A percentile compares a stretch with the other conserved stretches of the same genome.
These are phyloP conservation scores for Phallus indusiatus DNA, from an alignment of 768 basidiomycete genomes.

Conservation along the genomic window DNA sequence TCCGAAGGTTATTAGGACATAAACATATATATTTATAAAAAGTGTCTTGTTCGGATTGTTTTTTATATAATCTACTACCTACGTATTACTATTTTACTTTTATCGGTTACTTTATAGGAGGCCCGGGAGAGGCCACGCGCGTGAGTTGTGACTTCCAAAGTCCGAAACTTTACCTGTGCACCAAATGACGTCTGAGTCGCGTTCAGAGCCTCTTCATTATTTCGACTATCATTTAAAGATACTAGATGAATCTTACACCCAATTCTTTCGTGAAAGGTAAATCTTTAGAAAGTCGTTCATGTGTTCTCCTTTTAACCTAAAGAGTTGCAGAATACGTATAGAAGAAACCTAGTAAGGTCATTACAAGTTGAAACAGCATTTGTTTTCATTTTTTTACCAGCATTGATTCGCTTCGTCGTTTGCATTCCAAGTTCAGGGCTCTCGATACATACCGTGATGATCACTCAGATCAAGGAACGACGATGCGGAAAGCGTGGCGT, in stretches of 20 bases:
- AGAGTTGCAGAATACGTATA: conserved; percentile 54
- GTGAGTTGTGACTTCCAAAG: neutral
- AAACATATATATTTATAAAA: no score
- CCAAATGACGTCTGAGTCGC: conserved; percentile 3
- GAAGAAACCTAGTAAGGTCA: conserved; percentile 73
- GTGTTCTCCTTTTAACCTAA: neutral
- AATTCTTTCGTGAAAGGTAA: conserved; percentile 12
- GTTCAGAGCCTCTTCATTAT: neutral
- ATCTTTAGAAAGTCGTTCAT: neutral
- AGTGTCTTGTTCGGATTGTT: neutral
- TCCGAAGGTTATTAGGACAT: neutral
- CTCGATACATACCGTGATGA: conserved; percentile 69
- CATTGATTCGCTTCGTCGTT: conserved; percentile 60
- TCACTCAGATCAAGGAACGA: conserved; percentile 49
- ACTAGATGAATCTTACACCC: conserved; percentile 7
- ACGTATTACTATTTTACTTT: no score
- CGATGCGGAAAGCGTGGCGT: conserved; percentile 62
- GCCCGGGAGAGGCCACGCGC: neutral
- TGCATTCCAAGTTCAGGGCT: conserved; percentile 63
- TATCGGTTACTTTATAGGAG: no score
- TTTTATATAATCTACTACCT: neutral
- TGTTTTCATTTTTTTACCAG: conserved; percentile 27
- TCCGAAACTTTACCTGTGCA: neutral
- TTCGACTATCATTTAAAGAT: conserved; percentile 1
- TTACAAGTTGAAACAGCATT: neutral